phyloP scores from a whole-genome alignment of 2,329 filamentous ascomycete species.

The Nakataea oryzae region DNA sequence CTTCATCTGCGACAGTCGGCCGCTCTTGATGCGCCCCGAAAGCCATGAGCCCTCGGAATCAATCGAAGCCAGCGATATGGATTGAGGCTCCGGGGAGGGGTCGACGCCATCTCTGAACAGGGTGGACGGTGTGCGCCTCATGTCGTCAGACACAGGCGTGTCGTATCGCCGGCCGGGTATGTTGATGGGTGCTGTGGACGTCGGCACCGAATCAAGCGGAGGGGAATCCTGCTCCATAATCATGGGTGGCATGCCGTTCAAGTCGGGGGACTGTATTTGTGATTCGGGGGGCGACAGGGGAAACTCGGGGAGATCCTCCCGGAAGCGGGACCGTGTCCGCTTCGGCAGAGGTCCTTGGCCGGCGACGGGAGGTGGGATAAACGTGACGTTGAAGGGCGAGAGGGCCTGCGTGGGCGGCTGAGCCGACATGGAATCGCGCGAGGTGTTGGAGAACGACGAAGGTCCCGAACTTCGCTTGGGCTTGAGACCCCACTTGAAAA shows the following conservation, averaged over 20 bases:
- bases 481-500: constrained; percentile 63
- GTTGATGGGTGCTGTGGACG: constrained; percentile 7
- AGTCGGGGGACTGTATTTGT: constrained; percentile 67
- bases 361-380: constrained; percentile 10
- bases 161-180: constrained; percentile 23
- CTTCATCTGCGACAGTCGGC: constrained; percentile 29
- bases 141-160: constrained; percentile 29
- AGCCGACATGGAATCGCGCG: constrained; percentile 69
- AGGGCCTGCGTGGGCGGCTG: constrained; percentile 34
- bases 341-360: constrained; percentile 44
- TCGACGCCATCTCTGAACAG: constrained; percentile 26
- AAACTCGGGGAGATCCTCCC: constrained; percentile 82
- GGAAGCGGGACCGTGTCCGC: constrained; percentile 81
- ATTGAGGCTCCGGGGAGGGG: constrained; percentile 50
- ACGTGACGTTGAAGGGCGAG: constrained; percentile 19
- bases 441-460: constrained; percentile 86
- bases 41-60: constrained; percentile 97
- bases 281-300: constrained; percentile 80
- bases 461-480: constrained; percentile 45
- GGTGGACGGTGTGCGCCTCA: constrained; percentile 30
- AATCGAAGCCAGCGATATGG: constrained; percentile 83
- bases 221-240: constrained; percentile 12
- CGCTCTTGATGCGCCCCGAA: constrained; percentile 51
- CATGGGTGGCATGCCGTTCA: constrained; percentile 26
- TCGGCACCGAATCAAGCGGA: constrained; percentile 5